Percentiles rank a stretch among this genome's conserved stretches.
phyloP scores from a whole-genome alignment of 108 stramenopile species.

The Discostella pseudostelligera region DNA sequence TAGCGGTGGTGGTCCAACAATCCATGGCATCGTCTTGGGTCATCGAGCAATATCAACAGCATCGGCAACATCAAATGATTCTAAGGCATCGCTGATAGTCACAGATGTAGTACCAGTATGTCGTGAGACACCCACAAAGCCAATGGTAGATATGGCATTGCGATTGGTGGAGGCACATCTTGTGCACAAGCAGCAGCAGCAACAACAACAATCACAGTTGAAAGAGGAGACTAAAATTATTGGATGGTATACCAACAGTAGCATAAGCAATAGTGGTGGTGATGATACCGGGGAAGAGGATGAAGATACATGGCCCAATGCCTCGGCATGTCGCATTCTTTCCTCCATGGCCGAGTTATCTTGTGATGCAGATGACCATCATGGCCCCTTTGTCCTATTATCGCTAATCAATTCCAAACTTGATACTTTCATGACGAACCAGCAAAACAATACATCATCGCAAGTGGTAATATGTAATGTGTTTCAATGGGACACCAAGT shows the following conservation, averaged over 20 bases:
- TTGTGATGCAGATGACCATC: conserved; percentile 6
- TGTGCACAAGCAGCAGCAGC: neutral
- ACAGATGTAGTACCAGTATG: conserved; percentile 63
- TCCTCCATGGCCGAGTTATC: conserved; percentile 23
- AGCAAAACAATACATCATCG: neutral
- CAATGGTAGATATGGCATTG: conserved; percentile 64
- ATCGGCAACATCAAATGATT: neutral
- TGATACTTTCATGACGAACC: neutral
- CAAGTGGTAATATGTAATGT: conserved; percentile 2
- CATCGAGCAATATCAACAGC: neutral
- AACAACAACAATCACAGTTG: neutral
- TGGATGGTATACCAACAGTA: conserved; percentile 73
- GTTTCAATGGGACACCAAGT: conserved; percentile 19
- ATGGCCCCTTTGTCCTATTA: conserved; percentile 21
- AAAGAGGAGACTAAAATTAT: conserved; percentile 36
- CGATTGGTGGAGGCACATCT: conserved; percentile 41
- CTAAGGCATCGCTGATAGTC: conserved; percentile 9
- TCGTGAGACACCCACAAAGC: conserved; percentile 71
- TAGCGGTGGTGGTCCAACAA: neutral
- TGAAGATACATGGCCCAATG: conserved; percentile 20
- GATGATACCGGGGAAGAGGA: neutral
- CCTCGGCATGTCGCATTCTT: conserved; percentile 31
- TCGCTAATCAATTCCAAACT: neutral
- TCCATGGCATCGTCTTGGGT: conserved; percentile 71
- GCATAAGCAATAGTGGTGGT: conserved; percentile 5